phyloP scores from a whole-genome alignment of 176 grass and related monocot species.

The Cymbopogon citratus region DNA sequence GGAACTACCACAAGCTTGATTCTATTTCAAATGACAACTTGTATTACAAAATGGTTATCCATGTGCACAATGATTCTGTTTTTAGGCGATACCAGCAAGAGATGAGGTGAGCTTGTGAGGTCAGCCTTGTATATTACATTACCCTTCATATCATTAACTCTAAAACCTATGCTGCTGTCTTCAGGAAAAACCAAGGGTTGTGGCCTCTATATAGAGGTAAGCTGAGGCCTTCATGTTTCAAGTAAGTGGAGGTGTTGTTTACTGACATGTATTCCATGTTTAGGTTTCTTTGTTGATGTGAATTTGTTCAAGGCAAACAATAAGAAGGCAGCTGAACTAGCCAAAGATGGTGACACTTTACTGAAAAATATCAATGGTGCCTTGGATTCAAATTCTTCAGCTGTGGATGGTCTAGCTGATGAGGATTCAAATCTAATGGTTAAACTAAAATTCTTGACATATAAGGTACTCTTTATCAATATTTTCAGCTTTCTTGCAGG shows the following conservation, averaged over 20 bases:
- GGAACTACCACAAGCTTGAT: conserved; percentile 80
- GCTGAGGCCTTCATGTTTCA: conserved; percentile 14
- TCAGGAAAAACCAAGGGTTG: conserved; percentile 81
- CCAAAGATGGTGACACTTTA: conserved; percentile 58
- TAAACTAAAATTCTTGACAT: conserved; percentile 96
- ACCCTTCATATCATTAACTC: conserved; percentile 19
- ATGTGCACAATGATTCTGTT: conserved; percentile 79
- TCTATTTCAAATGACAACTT: conserved; percentile 65
- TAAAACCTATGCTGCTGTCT: conserved; percentile 17
- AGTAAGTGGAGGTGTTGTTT: not conserved
- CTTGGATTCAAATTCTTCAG: conserved; percentile 44
- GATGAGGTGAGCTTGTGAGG: conserved; percentile 62
- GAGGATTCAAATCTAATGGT: conserved; percentile 98
- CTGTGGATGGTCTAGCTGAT: conserved; percentile 56
- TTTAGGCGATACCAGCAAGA: conserved; percentile 96
- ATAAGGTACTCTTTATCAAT: conserved; percentile 58
- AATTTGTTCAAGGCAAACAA: conserved; percentile 84
- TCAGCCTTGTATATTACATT: conserved; percentile 7
- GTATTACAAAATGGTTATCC: conserved; percentile 95
- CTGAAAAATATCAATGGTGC: conserved; percentile 63
- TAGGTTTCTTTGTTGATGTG: conserved; percentile 97
- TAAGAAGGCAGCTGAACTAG: conserved; percentile 61
- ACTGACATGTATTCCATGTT: conserved; percentile 32
- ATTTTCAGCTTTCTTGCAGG: conserved; percentile 18
- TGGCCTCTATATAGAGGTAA: conserved; percentile 99